A percentile compares a stretch with the other conserved stretches of the same genome.
Conservation (phyloP, 805 yeast species). For the Teunomyces atbi region DNA sequence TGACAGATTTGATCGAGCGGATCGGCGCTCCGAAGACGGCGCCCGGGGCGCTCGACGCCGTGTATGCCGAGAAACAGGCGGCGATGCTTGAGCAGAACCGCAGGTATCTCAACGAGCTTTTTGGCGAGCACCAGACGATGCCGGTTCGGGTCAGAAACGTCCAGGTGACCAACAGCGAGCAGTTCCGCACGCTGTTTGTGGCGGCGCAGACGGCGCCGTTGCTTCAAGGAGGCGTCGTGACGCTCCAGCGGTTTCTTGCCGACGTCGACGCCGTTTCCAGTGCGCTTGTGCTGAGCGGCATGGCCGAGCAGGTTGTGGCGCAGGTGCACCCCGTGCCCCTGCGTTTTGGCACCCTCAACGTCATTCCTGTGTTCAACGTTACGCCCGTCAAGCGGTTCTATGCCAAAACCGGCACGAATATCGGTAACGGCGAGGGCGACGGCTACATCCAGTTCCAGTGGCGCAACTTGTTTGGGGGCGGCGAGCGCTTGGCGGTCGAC, state of each 20-base stretch:
- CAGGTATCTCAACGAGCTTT: constrained; percentile 32
- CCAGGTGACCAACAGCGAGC: constrained; percentile 48
- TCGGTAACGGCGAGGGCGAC: constrained; percentile 96
- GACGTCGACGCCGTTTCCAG: constrained; percentile 44
- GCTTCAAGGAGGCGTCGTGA: constrained; percentile 26
- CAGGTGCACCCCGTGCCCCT: constrained; percentile 23
- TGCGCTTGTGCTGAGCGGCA: constrained; percentile 42
- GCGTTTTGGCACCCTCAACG: constrained; percentile 17
- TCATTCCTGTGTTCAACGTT: constrained; percentile 38
- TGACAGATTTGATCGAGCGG: constrained; percentile 7
- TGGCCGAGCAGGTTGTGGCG: constrained; percentile 43
- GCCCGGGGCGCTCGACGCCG: constrained; percentile 24
- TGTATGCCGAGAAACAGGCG: constrained; percentile 28
- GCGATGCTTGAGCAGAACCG: constrained; percentile 32
- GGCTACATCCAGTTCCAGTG: constrained; percentile 78
- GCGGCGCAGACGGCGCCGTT: constrained; percentile 48
- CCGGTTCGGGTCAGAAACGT: constrained; percentile 47
- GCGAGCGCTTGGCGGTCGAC: constrained; percentile 50
- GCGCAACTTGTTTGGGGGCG: constrained; percentile 58
- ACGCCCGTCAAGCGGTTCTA: constrained; percentile 66
- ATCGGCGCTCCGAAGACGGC: neutral
- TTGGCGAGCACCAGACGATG: constrained; percentile 27
- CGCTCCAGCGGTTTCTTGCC: constrained; percentile 38
- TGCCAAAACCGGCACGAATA: constrained; percentile 91
- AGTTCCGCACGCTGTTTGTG: constrained; percentile 46